Evolutionary conservation across 1,139 yeast genomes (phyloP).

Genomic region (Blastobotrys petasosporus): DNA sequence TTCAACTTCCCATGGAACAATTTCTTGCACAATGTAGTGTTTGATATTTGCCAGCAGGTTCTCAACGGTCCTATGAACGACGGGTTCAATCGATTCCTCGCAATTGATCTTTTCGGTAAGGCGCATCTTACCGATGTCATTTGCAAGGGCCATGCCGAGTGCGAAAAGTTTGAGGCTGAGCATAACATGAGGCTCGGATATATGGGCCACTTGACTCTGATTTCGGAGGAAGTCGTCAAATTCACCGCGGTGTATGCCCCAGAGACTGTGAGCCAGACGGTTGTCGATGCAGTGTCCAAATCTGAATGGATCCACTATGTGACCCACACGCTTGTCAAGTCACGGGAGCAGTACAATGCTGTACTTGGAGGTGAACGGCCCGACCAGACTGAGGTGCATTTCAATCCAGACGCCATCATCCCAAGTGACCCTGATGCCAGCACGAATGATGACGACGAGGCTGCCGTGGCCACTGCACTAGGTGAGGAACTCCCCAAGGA

Average conservation of each 20-base stretch:
- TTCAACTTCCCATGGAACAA: constrained; percentile 97
- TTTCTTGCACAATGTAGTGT: constrained; percentile 93
- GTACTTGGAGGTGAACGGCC: constrained; percentile 76
- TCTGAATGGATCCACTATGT: constrained; percentile 81
- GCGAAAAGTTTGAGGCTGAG: constrained; percentile 59
- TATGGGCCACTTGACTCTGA: constrained; percentile 94
- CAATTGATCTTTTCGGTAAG: constrained; percentile 75
- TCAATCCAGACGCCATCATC: constrained; percentile 34
- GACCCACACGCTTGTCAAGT: constrained; percentile 73
- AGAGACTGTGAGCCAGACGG: constrained; percentile 51
- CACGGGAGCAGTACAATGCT: constrained; percentile 93
- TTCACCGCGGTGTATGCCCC: constrained; percentile 74
- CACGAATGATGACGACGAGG: constrained; percentile 25
- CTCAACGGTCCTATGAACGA: constrained; percentile 94
- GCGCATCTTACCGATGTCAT: constrained; percentile 75
- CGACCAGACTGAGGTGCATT: constrained; percentile 30
- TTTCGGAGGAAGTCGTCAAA: constrained; percentile 95
- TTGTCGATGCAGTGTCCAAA: constrained; percentile 50
- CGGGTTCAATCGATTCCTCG: constrained; percentile 81
- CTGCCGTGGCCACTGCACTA: constrained; percentile 21
- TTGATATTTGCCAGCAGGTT: constrained; percentile 94
- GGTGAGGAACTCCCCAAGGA: constrained; percentile 18
- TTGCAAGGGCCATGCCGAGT: constrained; percentile 72
- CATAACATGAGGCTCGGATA: constrained; percentile 75
- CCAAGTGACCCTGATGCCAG: constrained; percentile 34